Base-by-base conservation (phyloP, 345 rosid genomes). In the Crucihimalaya himalaica region DNA sequence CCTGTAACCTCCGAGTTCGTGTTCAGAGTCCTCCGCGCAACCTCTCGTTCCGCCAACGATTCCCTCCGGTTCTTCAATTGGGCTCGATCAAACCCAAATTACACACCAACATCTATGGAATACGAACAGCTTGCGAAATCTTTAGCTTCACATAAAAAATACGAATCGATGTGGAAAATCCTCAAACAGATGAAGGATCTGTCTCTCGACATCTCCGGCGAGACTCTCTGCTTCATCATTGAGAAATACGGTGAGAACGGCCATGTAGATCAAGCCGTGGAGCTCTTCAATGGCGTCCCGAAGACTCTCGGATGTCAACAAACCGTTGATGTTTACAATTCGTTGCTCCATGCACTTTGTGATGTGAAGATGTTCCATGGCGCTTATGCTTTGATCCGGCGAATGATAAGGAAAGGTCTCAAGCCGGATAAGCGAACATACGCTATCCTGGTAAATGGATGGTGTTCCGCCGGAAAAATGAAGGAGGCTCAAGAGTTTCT, bases 21-120 rank as follows among this genome's bases (percentile, higher is more conserved):
- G 32, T 87, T 72, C 77, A 89, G 97, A 52, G 89, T 95, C 48
- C 96, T 92, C 52, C 99, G 91, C 40, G 86, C 93, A 56, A 80
- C 89, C 76, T 84, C 92, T 21, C 76, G 82, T 53, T 86, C 84
- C 34, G 87, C 93, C 39, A 75, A 83, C 19, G 86, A 88, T 32
- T 88, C 93, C n/a, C 69, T 92, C 78, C 86, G 93, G 27, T 94
- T 92, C 92, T 89, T 94, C 86, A 83, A 87, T 18, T 92, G 98
- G 96, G 96, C 90, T 2, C 85, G 87, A 28, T 76, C 87, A 5
- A 74, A 70, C 23, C 81, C 84, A 28, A 72, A 20, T 51, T 89
- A 94, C 81, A 48, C 71, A 11, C 96, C 97, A 15, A 88, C 97
- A 21, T 85, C 95, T 2, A 58, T 84, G 10, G 90, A 94, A 25